Percentiles rank a stretch among this genome's conserved stretches.
These are phyloP conservation scores for Umbelopsis sp. DNA, from an alignment of 192 early-diverging fungal species.

Conservation along the genomic window DNA sequence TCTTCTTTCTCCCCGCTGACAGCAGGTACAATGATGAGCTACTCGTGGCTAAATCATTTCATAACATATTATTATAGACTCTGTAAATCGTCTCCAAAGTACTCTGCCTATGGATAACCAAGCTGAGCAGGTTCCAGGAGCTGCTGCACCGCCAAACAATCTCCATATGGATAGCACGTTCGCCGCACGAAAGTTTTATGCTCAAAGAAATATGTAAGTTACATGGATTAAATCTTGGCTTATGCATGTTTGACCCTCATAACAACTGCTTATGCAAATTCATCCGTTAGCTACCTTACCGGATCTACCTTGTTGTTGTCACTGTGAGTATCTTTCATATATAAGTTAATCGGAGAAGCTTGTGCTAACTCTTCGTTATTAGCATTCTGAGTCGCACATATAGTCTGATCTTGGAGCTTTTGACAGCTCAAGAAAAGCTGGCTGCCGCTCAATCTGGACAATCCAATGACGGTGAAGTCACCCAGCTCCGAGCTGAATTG, in stretches of 20 bases:
- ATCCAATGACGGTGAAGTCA: conserved; percentile 6
- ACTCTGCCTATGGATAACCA: background rate
- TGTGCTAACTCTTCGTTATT: no score
- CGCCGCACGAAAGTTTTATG: conserved; percentile 9
- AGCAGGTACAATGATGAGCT: no score
- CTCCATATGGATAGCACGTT: background rate
- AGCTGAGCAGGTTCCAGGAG: background rate
- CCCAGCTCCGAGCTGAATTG: conserved; percentile 1
- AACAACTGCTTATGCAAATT: background rate
- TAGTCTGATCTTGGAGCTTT: conserved; percentile 1
- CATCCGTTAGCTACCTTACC: background rate
- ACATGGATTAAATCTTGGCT: background rate
- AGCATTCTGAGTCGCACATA: conserved; percentile 16
- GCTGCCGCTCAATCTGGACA: background rate
- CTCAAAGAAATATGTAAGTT: conserved; percentile 8
- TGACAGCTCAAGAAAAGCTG: background rate
- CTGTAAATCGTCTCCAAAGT: conserved; percentile 7
- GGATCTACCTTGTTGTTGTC: conserved; percentile 10
- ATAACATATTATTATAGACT: background rate
- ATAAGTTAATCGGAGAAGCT: no score
- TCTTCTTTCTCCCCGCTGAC: background rate
- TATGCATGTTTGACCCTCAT: background rate
- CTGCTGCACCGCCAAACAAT: background rate
- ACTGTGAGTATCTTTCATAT: background rate
- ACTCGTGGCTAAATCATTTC: no score